A percentile compares a stretch with the other conserved stretches of the same genome.
Evolutionary conservation across 495 filamentous ascomycete species (phyloP).

Genomic region (Amphirosellinia nigrospora): DNA sequence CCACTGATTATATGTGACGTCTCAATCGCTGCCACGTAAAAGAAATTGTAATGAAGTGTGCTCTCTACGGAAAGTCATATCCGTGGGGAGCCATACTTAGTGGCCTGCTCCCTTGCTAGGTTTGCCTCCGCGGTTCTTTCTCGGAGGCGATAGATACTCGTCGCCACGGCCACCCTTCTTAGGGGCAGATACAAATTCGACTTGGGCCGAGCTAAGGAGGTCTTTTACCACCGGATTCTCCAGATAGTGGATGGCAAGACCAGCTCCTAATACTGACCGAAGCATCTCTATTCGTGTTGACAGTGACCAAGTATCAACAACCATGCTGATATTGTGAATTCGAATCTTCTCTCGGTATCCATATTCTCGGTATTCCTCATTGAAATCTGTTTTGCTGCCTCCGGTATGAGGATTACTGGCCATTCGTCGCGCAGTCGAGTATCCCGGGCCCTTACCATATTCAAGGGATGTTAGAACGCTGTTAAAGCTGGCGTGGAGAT

Average conservation of each 20-base stretch:
- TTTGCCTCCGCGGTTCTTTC: slow-evolving; percentile 23
- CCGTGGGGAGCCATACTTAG: neutral
- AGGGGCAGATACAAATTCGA: slow-evolving; percentile 38
- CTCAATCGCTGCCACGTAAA: neutral
- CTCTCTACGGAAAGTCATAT: neutral
- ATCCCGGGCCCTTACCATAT: slow-evolving; percentile 59
- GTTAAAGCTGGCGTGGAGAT: slow-evolving; percentile 75
- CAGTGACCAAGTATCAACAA: slow-evolving; percentile 92
- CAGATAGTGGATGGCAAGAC: slow-evolving; percentile 81
- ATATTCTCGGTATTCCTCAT: slow-evolving; percentile 74
- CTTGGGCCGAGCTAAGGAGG: slow-evolving; percentile 56
- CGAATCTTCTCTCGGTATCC: slow-evolving; percentile 80
- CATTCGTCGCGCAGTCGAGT: slow-evolving; percentile 50
- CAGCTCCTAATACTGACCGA: slow-evolving; percentile 77
- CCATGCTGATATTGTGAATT: slow-evolving; percentile 74
- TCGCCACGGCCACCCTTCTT: slow-evolving; percentile 27
- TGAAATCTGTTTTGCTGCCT: slow-evolving; percentile 68
- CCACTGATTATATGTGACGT: slow-evolving; percentile 4
- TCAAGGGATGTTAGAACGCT: slow-evolving; percentile 88
- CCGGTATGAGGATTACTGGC: slow-evolving; percentile 48
- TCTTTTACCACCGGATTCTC: slow-evolving; percentile 81
- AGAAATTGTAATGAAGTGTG: neutral
- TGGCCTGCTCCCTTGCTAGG: slow-evolving; percentile 3
- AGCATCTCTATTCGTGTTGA: slow-evolving; percentile 77
- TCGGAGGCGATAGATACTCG: slow-evolving; percentile 17